Conservation (phyloP, 495 filamentous ascomycete genomes). For the Echria macrotheca region DNA sequence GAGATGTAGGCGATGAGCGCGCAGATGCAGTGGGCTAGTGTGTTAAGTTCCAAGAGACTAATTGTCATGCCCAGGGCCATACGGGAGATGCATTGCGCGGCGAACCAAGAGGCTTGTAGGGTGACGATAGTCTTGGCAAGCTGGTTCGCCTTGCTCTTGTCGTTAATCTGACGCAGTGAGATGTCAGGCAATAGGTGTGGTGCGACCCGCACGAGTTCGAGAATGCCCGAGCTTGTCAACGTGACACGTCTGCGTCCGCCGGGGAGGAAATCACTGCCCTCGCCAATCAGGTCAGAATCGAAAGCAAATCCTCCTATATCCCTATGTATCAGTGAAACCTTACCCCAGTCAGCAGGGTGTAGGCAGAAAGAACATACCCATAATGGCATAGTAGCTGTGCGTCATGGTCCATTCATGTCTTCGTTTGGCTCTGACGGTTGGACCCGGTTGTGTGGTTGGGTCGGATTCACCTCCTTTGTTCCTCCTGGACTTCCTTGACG, state of each 20-base stretch:
- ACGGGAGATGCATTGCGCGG: neutral
- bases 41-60: conserved; percentile 14
- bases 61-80: neutral
- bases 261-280: neutral
- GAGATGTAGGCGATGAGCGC: conserved; percentile 3
- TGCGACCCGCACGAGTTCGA: neutral
- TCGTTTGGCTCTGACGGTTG: neutral
- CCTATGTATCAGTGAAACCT: too few relatives aligned
- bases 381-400: neutral
- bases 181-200: conserved; percentile 8
- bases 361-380: neutral
- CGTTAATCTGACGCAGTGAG: neutral
- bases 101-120: conserved; percentile 8
- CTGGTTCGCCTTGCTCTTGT: conserved; percentile 12
- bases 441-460: too few relatives aligned
- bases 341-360: too few relatives aligned
- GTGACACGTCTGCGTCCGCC: neutral
- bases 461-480: neutral
- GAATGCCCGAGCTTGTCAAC: neutral
- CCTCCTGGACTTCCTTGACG: neutral
- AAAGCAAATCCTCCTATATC: too few relatives aligned
- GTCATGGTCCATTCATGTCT: neutral
- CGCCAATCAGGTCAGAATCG: neutral
- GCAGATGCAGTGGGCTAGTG: conserved; percentile 11
- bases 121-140: conserved; percentile 7